Evolutionary conservation across 176 grass and related monocot species (phyloP).

Genomic region (Oryza glumipatula): DNA sequence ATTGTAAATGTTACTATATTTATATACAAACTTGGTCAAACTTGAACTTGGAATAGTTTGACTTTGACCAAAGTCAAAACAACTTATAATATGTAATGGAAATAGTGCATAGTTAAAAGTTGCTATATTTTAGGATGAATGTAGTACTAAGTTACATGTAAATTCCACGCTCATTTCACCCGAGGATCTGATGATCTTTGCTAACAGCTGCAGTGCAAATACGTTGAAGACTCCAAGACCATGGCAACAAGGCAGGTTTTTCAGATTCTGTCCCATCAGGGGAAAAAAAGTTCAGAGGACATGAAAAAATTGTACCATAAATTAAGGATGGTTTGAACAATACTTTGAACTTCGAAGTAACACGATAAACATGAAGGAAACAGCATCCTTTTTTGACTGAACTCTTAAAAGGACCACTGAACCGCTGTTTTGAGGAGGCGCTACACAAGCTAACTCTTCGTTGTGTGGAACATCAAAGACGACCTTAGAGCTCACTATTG

Average conservation of each 20-base stretch:
- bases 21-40: no score
- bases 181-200: not conserved
- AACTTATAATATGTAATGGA: no score
- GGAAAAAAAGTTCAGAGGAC: not conserved
- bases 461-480: not conserved
- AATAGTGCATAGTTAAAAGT: no score
- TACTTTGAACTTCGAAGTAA: not conserved
- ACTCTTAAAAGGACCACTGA: not conserved
- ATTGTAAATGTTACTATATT: no score
- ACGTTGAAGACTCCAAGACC: not conserved
- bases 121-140: no score
- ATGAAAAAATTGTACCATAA: not conserved
- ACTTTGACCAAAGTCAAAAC: no score
- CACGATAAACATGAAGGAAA: not conserved
- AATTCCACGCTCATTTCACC: not conserved
- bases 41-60: no score
- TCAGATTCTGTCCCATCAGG: not conserved
- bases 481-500: slow-evolving; percentile 59
- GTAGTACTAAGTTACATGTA: not conserved
- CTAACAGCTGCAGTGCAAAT: not conserved
- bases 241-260: not conserved
- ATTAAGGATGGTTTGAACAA: not conserved
- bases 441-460: not conserved
- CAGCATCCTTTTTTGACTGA: not conserved
- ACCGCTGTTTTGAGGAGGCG: not conserved